Evolutionary conservation across 257 asterid genomes (phyloP), one percentile per base, ranked within the genome.

Genomic region (Parsonsia alboflavescens): DNA sequence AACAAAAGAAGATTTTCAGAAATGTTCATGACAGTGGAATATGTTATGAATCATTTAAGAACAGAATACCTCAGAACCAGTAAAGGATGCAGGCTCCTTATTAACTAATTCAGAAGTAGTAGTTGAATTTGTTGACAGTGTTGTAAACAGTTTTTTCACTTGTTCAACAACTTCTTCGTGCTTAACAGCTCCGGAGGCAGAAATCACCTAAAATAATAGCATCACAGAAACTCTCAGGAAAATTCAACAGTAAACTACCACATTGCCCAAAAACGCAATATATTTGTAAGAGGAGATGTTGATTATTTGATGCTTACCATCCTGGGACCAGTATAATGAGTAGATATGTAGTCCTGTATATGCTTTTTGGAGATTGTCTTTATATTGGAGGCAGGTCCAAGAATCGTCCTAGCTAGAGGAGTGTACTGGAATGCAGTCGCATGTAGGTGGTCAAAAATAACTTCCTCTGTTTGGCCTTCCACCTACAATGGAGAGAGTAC

Each of bases 401-500:
- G 96, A 49, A 93, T 90, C 68, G 96, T 89, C 85, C 97, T 84
- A 46, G 96, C 97, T 67, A 93, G 83, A 58, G 98, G 94, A 0
- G 97, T 78, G 73, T 89, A 84, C 83, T 91, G 98, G 88, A 89
- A 93, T 69, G 98, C 98, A 82, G 97, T 89, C 62, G 97, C 89
- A 79, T 93, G 98, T 42, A 93, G 78, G 70, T 93, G 98, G 78
- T 93, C 98, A 72, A 93, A 93, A 76, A 93, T 87, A 72, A 93
- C 97, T 80, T 93, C 98, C 80, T 89, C 95, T 10, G 87, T 84
- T 74, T 90, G 96, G 53, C 89, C 85, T 88, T 90, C 98, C 1
- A 93, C 95, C 97, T 93, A 80, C 64, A 83, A 68, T 10, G 28
- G 66, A 46, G 16, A 65, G 16, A 65, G 16, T 0, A 64, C 8